Base-by-base conservation (phyloP, 495 filamentous ascomycete species). In the Glonium stellatum region DNA sequence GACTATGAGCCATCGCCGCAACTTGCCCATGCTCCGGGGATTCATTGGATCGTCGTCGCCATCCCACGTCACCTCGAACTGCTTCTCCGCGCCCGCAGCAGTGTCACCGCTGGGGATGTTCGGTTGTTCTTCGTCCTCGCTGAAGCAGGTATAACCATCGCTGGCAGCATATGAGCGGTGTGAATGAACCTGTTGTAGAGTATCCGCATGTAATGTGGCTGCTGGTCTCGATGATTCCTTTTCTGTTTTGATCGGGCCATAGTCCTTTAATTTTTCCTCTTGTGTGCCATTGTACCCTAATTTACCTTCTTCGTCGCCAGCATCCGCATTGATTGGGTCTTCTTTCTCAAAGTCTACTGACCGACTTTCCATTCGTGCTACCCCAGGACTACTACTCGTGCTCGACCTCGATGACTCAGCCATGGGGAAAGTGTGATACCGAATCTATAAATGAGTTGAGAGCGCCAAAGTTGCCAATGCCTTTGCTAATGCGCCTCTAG, bases 1-100 rank as follows among this genome's bases (percentile, higher is more conserved):
- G 8, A 88, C 82, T 56, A 93, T 84, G n/a, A 85, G 31, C 92
- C 93, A 97, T 63, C 88, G 89, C 44, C 81, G 77, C 19, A 73
- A 67, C n/a, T 70, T 78, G n/a, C 72, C 76, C 79, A 88, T 85
- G 63, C 79, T 87, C 51, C 84, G 77, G 10, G 92, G 92, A 65
- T 85, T 85, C 72, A 79, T 59, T 0, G 87, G 84, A 71, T 97
- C 92, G 42, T 77, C 71, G 34, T 89, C 87, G 6, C 80, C 82
- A 55, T 85, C 83, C 85, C 87, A 95, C 5, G 70, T 68, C 36
- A 95, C 90, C 59, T 83, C 79, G 59, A 81, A 89, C 15, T 60
- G 46, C 31, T 67, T 66, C 36, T 64, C 63, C 13, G 55, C 54
- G 18, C 6, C 51, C 18, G 54, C 51, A 18, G 54, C 37, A n/a